Evolutionary conservation across 2,329 filamentous ascomycete genomes (phyloP).

Genomic region (Xylariaceae sp.): DNA sequence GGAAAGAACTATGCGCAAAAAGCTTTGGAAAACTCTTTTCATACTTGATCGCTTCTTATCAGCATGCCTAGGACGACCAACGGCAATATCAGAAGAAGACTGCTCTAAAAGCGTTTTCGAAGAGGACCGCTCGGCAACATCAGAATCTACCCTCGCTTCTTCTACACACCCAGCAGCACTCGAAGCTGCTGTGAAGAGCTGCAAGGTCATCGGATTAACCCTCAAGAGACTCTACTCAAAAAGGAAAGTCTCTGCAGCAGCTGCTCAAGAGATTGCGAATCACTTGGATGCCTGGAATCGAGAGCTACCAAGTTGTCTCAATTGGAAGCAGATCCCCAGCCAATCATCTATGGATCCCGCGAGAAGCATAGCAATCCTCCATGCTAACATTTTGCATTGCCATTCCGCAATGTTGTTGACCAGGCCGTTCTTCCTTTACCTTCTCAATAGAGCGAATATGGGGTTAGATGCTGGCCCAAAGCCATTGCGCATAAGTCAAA

Average conservation of each 20-base stretch:
- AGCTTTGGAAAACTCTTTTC: constrained; percentile 62
- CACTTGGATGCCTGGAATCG: constrained; percentile 50
- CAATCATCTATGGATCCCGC: constrained; percentile 38
- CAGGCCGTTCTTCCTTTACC: constrained; percentile 59
- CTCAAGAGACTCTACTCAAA: constrained; percentile 58
- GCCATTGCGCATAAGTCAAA: constrained; percentile 28
- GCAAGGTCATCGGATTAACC: constrained; percentile 54
- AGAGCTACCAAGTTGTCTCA: constrained; percentile 44
- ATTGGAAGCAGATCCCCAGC: constrained; percentile 46
- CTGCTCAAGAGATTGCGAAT: constrained; percentile 55
- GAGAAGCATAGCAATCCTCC: constrained; percentile 56
- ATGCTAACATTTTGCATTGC: constrained; percentile 58
- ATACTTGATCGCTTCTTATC: constrained; percentile 62
- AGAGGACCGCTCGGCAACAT: constrained; percentile 6
- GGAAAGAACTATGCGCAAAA: constrained; percentile 48
- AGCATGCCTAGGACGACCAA: constrained; percentile 58
- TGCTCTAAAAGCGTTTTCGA: constrained; percentile 49
- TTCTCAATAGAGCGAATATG: constrained; percentile 43
- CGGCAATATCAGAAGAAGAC: constrained; percentile 58
- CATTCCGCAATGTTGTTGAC: constrained; percentile 62
- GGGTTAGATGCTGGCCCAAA: constrained; percentile 29
- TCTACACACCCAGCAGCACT: constrained; percentile 36
- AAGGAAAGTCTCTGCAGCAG: constrained; percentile 52
- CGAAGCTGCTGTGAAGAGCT: constrained; percentile 54
- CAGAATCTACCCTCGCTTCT: constrained; percentile 14